A percentile compares a stretch with the other conserved stretches of the same genome.
Evolutionary conservation across 148 eudicot genomes (phyloP).

Genomic region (Silene uniflora): DNA sequence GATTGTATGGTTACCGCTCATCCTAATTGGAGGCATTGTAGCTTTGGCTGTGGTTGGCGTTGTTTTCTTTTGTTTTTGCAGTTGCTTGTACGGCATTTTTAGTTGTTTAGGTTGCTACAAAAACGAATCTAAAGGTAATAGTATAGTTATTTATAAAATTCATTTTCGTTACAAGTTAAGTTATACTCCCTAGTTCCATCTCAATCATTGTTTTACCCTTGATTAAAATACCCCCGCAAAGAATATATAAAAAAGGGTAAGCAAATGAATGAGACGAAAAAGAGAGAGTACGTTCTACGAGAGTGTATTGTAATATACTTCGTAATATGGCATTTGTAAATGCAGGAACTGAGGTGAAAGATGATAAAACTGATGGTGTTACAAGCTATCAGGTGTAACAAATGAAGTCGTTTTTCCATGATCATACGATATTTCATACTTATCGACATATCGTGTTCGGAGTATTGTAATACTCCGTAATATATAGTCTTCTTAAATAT

Average conservation of each 20-base stretch:
- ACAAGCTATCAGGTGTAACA: background rate
- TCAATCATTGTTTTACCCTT: no score
- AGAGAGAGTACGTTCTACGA: no score
- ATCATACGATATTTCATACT: no score
- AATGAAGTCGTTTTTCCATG: background rate
- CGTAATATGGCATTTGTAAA: background rate
- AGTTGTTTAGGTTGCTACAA: slow-evolving; percentile 13
- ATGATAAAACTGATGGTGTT: background rate
- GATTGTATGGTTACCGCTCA: slow-evolving; percentile 9
- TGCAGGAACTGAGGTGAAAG: slow-evolving; percentile 2
- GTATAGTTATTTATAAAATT: no score
- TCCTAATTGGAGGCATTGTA: slow-evolving; percentile 9
- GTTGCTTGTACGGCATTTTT: slow-evolving; percentile 5
- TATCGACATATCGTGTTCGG: no score
- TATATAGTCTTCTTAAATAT: no score
- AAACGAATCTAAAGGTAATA: background rate
- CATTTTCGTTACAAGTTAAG: background rate
- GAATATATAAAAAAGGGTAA: no score
- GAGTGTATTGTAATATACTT: no score
- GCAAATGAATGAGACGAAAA: no score
- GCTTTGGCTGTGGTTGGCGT: slow-evolving; percentile 2
- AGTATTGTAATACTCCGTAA: no score
- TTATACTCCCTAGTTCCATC: background rate
- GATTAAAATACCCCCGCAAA: no score
- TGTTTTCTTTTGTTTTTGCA: slow-evolving; percentile 5